Percentiles rank a stretch among this genome's conserved stretches.
Conservation (phyloP, 805 yeast genomes). For the Ogataea paraovalis region DNA sequence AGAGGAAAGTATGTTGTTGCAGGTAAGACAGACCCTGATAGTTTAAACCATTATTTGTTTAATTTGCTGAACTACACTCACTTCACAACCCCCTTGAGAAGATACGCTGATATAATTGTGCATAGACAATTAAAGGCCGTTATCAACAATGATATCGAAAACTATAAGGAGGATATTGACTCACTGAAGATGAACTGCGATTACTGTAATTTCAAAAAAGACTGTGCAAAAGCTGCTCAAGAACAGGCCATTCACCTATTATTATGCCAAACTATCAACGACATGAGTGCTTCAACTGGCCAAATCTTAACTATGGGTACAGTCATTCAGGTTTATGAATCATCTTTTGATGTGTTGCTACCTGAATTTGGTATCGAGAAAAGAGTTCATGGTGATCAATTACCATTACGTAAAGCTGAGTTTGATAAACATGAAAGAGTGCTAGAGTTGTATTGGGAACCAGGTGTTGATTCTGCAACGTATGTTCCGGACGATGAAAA, state of each 20-base stretch:
- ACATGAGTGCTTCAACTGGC: slow-evolving; percentile 67
- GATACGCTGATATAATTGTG: slow-evolving; percentile 89
- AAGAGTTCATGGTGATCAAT: slow-evolving; percentile 95
- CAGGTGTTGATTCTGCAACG: slow-evolving; percentile 87
- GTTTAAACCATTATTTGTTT: slow-evolving; percentile 72
- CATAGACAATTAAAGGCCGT: slow-evolving; percentile 84
- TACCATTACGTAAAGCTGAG: slow-evolving; percentile 90
- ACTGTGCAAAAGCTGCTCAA: slow-evolving; percentile 89
- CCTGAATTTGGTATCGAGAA: slow-evolving; percentile 95
- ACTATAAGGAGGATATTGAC: slow-evolving; percentile 52
- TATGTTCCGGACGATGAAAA: slow-evolving; percentile 88
- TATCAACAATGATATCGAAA: slow-evolving; percentile 39
- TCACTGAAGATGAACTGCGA: slow-evolving; percentile 79
- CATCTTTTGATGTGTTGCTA: slow-evolving; percentile 87
- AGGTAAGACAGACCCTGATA: slow-evolving; percentile 78
- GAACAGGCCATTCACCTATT: slow-evolving; percentile 89
- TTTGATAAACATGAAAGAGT: slow-evolving; percentile 65
- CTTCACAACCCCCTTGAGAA: slow-evolving; percentile 85
- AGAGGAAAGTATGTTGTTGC: slow-evolving; percentile 87
- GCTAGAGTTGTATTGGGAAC: slow-evolving; percentile 88
- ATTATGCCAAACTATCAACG: slow-evolving; percentile 78
- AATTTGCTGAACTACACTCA: slow-evolving; percentile 87
- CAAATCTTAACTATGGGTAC: slow-evolving; percentile 82
- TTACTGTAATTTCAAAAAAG: slow-evolving; percentile 92
- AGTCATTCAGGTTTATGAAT: slow-evolving; percentile 89